Evolutionary conservation across 2,329 filamentous ascomycete species (phyloP), one percentile per base, ranked within the genome.

Genomic region (Neonectria ditissima): DNA sequence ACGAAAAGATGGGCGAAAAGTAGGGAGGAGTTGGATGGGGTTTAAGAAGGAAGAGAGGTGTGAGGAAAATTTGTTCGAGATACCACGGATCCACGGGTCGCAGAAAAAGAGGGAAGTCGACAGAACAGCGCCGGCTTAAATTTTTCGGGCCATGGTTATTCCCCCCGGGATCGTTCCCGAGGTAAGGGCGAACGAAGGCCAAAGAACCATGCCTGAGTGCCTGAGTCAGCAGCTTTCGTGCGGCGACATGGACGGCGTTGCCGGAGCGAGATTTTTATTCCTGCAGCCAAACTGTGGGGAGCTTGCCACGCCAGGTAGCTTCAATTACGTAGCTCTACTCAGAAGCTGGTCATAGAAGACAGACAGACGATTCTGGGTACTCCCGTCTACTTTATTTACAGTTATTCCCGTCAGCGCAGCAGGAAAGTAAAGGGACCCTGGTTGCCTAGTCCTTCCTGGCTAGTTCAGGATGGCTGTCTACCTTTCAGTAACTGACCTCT

Each of bases 31-130:
- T 60, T 68, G 62, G 69, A 69, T 72, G 70, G 69, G 71, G 68
- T 72, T 74, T 69, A 74, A 59, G 62, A 66, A 61, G 65, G 66
- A 68, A 67, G 70, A 74, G 71, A 61, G 57, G 67, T 67, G 74
- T 66, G 69, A 68, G 71, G 66, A 68, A 69, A 79, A 80, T 76
- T 80, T 78, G 74, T 67, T 64, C 70, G 72, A 69, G 64, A 73
- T 73, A 78, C 74, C 78, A 41, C n/a, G 37, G 37, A n/a, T 41
- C 37, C 37, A 20, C 37, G 37, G 37, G 76, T 80, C 79, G 79
- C 76, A 72, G 79, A 75, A 78, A 80, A 81, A 81, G 75, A 75
- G 76, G 74, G 74, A 75, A 75, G 78, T 71, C 71, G 72, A 63
- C 59, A 62, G 65, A 65, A 63, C 55, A 66, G 69, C 66, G 70